These are phyloP conservation scores for Microbotryum violaceum DNA, from an alignment of 1,284 basidiomycete species.

Conservation along the genomic window DNA sequence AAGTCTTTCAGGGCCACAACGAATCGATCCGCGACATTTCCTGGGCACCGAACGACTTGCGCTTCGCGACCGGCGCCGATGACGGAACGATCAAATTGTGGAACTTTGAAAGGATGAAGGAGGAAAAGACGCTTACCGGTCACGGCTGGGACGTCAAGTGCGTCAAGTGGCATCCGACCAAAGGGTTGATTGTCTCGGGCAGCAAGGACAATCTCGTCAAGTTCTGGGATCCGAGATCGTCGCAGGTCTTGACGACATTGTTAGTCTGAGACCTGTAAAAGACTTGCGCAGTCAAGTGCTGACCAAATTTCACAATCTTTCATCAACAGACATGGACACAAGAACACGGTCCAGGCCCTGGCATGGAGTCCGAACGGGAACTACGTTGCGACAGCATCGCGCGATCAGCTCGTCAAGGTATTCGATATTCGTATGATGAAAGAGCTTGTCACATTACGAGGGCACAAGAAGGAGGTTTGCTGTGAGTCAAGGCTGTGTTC, in stretches of 20 bases:
- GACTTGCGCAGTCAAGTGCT: not conserved
- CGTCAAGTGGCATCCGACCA: constrained; percentile 96
- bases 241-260: constrained; percentile 77
- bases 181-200: constrained; percentile 86
- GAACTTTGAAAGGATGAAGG: constrained; percentile 83
- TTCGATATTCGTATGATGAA: constrained; percentile 98
- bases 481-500: constrained; percentile 52
- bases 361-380: constrained; percentile 91
- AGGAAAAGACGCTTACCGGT: constrained; percentile 74
- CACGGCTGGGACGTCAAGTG: constrained; percentile 99
- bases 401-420: constrained; percentile 90
- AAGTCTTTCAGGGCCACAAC: constrained; percentile 84
- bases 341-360: constrained; percentile 90
- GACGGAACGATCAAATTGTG: constrained; percentile 91
- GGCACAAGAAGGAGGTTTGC: constrained; percentile 96
- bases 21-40: constrained; percentile 71
- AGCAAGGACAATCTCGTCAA: constrained; percentile 98
- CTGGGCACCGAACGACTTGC: constrained; percentile 82
- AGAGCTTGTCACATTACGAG: constrained; percentile 80
- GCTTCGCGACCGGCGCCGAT: constrained; percentile 90
- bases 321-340: constrained; percentile 73
- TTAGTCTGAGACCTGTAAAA: constrained; percentile 43
- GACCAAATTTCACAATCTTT: not conserved
- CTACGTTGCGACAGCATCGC: constrained; percentile 82
- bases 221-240: constrained; percentile 95